phyloP scores from a whole-genome alignment of 139 green algal genomes.

The Chloropicon primus region DNA sequence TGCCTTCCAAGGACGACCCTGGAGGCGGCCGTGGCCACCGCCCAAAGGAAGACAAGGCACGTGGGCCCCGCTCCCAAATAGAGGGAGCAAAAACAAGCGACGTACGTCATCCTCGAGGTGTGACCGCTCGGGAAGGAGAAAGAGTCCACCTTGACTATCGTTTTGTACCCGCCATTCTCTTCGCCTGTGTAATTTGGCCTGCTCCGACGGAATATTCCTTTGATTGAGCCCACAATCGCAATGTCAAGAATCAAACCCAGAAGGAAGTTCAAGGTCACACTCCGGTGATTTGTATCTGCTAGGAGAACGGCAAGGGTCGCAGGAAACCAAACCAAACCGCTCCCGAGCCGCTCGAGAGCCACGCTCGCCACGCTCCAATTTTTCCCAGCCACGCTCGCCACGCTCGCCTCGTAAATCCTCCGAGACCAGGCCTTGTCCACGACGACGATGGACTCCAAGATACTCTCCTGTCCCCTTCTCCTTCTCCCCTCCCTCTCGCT shows the following conservation, averaged over 20 bases:
- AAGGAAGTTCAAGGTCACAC: slow-evolving; percentile 30
- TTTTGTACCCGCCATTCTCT: slow-evolving; percentile 24
- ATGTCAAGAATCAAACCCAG: slow-evolving; percentile 37
- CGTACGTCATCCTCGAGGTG: slow-evolving; percentile 26
- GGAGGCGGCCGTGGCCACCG: slow-evolving; percentile 22
- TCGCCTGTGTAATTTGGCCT: slow-evolving; percentile 39
- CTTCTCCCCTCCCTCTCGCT: too few species aligned
- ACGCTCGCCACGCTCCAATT: too few species aligned
- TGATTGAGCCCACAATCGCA: slow-evolving; percentile 29
- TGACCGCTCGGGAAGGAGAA: slow-evolving; percentile 47
- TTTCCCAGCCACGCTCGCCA: too few species aligned
- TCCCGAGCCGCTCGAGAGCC: neutral
- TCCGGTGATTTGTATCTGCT: too few species aligned
- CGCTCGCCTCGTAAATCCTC: too few species aligned
- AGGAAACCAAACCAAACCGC: neutral
- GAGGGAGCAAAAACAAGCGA: slow-evolving; percentile 11
- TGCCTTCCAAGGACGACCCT: slow-evolving; percentile 39
- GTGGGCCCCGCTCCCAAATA: neutral
- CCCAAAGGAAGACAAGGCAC: slow-evolving; percentile 14
- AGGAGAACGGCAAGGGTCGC: neutral
- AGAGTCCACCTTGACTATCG: slow-evolving; percentile 42
- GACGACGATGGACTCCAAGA: too few species aligned
- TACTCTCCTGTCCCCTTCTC: too few species aligned
- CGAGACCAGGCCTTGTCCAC: too few species aligned
- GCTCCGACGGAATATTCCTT: slow-evolving; percentile 20